A percentile compares a stretch with the other conserved stretches of the same genome.
Evolutionary conservation across 1,284 basidiomycete species (phyloP).

Genomic region (Tylopilus sp.): DNA sequence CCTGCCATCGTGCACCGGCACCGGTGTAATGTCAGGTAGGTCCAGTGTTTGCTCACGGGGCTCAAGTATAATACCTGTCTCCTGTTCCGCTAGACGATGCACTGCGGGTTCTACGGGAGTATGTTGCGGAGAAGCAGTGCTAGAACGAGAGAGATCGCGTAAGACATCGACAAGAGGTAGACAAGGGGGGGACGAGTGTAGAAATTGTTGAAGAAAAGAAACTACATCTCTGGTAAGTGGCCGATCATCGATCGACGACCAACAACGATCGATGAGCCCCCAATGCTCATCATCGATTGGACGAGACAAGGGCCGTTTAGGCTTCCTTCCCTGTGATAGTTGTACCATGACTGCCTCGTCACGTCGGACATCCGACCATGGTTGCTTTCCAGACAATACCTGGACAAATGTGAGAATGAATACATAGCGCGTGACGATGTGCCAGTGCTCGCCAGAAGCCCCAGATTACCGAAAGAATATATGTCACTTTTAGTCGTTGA

Average conservation of each 20-base stretch:
- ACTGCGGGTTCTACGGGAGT: neutral
- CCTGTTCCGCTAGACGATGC: neutral
- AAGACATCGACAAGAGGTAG: neutral
- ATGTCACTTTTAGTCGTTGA: conserved; percentile 4
- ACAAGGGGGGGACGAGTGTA: neutral
- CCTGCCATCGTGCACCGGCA: neutral
- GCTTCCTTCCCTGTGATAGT: neutral
- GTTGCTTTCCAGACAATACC: conserved; percentile 3
- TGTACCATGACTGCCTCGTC: neutral
- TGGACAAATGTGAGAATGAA: neutral
- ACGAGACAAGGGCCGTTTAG: neutral
- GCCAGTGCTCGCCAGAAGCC: neutral
- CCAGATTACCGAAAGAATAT: conserved; percentile 6
- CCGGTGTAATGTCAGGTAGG: no score
- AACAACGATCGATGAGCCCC: conserved; percentile 4
- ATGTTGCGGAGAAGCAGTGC: neutral
- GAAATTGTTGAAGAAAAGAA: neutral
- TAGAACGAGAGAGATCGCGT: neutral
- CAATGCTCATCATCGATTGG: conserved; percentile 3
- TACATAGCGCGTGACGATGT: neutral
- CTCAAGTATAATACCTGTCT: no score
- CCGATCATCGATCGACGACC: neutral
- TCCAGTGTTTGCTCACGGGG: neutral
- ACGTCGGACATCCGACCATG: neutral
- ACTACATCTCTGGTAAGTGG: neutral